Conservation (phyloP, 139 green algal genomes). For the Closterium sp. region DNA sequence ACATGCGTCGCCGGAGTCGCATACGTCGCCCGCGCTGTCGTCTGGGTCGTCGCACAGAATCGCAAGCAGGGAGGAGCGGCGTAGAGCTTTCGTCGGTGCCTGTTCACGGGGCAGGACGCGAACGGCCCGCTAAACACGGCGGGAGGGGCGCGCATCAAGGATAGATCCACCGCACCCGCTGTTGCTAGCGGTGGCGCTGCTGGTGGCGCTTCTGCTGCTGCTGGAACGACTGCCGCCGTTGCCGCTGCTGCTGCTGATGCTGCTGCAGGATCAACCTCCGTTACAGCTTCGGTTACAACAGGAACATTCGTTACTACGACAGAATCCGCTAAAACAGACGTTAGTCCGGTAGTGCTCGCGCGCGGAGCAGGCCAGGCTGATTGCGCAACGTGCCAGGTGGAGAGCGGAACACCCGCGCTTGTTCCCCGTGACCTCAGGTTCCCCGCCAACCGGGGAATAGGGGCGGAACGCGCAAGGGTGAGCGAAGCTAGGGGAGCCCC, state of each 20-base stretch:
- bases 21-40: neutral
- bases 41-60: neutral
- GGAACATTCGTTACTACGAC: neutral
- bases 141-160: neutral
- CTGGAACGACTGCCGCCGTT: too few species aligned
- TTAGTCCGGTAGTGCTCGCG: neutral
- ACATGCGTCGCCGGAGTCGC: neutral
- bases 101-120: neutral
- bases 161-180: neutral
- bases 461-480: neutral
- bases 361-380: neutral
- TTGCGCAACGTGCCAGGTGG: neutral
- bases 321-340: neutral
- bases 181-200: neutral
- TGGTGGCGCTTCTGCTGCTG: neutral
- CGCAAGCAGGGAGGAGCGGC: neutral
- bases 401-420: neutral
- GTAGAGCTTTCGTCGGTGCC: neutral
- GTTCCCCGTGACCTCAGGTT: neutral
- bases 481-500: neutral
- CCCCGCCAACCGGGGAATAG: neutral
- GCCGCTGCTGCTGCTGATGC: neutral
- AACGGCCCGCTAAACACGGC: neutral
- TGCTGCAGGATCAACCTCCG: neutral
- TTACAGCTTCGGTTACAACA: neutral